Base-by-base conservation (phyloP, 495 filamentous ascomycete genomes). In the Penicillium turbatum region DNA sequence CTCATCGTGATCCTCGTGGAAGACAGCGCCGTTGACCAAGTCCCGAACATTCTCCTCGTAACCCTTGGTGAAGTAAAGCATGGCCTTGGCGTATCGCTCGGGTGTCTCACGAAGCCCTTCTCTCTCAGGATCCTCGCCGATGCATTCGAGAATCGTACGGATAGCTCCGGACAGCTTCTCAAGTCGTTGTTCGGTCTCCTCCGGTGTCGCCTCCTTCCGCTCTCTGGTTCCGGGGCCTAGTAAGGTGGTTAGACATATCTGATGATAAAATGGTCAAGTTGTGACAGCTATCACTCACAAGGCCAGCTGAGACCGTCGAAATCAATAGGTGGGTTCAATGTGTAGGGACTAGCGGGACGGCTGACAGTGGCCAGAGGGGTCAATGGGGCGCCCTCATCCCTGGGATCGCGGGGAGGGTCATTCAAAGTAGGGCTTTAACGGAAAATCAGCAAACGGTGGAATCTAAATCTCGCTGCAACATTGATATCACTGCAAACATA, bases 51-150 rank as follows among this genome's bases (percentile, higher is more conserved):
- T 97, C 78, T 98, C 87, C 72, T 97, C 89, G 62, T 98, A 98
- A 26, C 93, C 93, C 67, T 96, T 95, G n/a, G 93, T 98, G 73
- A 98, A 96, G 77, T 88, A 95, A 17, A 98, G 79, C 90, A 98
- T 92, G 5, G 93, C 93, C 70, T 92, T 92, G 53, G 95, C 93
- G 72, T 97, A 97, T 52, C 93, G 76, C 59, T 88, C 83, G 2
- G 95, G 93, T 1, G 93, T 98, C 36, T 84, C 87, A 2, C 87
- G 79, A 24, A 98, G 76, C 6, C 93, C 93, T 64, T 96, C 92
- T 35, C 93, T 82, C 62, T 92, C 86, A 0, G 93, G 90, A 66
- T 98, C 95, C 71, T 98, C 93, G 53, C 93, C 95, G 36, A 98
- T 80, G 61, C 93, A 97, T 73, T 98, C 95, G 6, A 98, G 78